Evolutionary conservation across 768 basidiomycete species (phyloP).

Genomic region (Tulasnella sp.): DNA sequence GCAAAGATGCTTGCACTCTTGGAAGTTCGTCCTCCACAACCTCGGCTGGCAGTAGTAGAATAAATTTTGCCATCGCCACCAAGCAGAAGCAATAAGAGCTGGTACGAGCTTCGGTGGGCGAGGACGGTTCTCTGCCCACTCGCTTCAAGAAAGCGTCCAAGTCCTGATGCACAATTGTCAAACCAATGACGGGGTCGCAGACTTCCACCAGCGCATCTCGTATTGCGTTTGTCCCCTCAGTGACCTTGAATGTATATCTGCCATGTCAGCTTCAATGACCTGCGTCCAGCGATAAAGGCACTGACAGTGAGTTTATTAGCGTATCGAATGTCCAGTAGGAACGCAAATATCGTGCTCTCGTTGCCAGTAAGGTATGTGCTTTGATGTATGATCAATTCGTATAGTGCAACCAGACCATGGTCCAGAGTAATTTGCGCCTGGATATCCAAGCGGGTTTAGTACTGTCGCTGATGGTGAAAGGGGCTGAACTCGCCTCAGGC

Average conservation of each 20-base stretch:
- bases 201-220: constrained; percentile 61
- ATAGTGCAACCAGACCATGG: constrained; percentile 69
- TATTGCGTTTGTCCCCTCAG: constrained; percentile 73
- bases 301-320: constrained; percentile 60
- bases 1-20: constrained; percentile 57
- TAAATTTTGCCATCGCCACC: constrained; percentile 72
- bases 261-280: constrained; percentile 1
- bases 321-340: constrained; percentile 60
- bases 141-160: constrained; percentile 52
- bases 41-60: constrained; percentile 66
- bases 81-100: constrained; percentile 72
- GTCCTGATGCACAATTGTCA: constrained; percentile 71
- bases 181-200: constrained; percentile 73
- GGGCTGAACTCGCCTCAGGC: constrained; percentile 38
- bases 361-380: constrained; percentile 61
- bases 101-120: constrained; percentile 44
- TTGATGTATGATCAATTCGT: constrained; percentile 75
- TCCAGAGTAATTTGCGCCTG: constrained; percentile 57
- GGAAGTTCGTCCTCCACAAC: constrained; percentile 83
- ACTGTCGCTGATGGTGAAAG: neutral
- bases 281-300: neutral
- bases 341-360: constrained; percentile 64
- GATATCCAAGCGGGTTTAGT: neutral
- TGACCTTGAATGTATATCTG: constrained; percentile 39
- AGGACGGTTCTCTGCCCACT: constrained; percentile 28